Evolutionary conservation across 306 rosid species (phyloP).

Genomic region (Cajanus cajan): DNA sequence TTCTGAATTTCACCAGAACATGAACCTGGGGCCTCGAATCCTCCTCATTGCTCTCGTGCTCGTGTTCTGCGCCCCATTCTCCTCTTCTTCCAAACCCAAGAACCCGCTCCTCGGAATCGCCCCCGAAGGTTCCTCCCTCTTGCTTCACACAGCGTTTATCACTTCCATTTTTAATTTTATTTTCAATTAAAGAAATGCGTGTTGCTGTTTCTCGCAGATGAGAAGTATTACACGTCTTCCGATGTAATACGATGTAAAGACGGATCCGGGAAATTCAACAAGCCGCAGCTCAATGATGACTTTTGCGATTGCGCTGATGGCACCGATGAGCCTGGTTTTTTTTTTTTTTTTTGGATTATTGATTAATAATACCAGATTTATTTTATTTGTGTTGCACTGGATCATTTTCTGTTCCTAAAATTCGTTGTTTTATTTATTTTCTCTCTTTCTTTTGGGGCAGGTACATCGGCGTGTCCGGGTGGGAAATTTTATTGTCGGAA

Average conservation of each 20-base stretch:
- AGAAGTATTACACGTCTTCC: slow-evolving; percentile 65
- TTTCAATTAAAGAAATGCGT: not conserved
- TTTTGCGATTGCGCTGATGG: slow-evolving; percentile 95
- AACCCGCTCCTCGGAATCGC: slow-evolving; percentile 67
- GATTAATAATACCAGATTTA: not conserved
- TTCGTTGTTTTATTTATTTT: not conserved
- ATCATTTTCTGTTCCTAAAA: not conserved
- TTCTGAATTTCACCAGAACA: slow-evolving; percentile 9
- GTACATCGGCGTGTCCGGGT: slow-evolving; percentile 91
- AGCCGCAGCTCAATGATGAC: slow-evolving; percentile 83
- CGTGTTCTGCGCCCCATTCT: slow-evolving; percentile 31
- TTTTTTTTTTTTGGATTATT: not conserved
- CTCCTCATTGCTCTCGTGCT: slow-evolving; percentile 26
- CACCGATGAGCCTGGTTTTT: slow-evolving; percentile 92
- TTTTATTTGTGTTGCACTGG: slow-evolving; percentile 8
- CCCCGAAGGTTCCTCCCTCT: slow-evolving; percentile 59
- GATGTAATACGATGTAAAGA: slow-evolving; percentile 72
- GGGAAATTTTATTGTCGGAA: slow-evolving; percentile 79
- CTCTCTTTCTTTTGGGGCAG: slow-evolving; percentile 27
- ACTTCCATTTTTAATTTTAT: not conserved
- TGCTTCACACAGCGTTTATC: not conserved
- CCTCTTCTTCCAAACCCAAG: slow-evolving; percentile 49
- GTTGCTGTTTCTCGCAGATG: slow-evolving; percentile 52
- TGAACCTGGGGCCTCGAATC: slow-evolving; percentile 29
- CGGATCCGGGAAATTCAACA: slow-evolving; percentile 76